Conservation (phyloP, 352 stramenopile species). For the Phytophthora niederhauseri region DNA sequence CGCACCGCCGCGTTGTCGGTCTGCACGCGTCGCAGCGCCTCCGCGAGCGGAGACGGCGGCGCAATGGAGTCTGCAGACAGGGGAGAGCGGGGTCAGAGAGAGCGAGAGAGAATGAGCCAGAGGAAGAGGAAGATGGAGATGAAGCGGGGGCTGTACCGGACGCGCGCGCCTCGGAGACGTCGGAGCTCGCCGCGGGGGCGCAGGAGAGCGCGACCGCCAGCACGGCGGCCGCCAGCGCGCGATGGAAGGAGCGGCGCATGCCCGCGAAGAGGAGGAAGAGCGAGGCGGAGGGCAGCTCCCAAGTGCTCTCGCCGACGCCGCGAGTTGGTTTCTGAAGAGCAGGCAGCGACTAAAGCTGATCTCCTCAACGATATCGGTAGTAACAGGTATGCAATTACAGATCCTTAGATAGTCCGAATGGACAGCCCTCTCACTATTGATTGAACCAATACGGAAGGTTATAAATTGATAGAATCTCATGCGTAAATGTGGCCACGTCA, state of each 20-base stretch:
- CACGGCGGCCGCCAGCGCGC: conserved; percentile 16
- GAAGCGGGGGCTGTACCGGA: conserved; percentile 18
- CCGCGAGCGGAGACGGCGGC: conserved; percentile 31
- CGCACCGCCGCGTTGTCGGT: conserved; percentile 38
- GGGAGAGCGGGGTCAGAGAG: conserved; percentile 6
- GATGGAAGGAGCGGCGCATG: conserved; percentile 30
- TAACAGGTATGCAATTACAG: not conserved
- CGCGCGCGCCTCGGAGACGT: conserved; percentile 31
- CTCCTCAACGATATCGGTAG: conserved; percentile 11
- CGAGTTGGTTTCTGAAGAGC: conserved; percentile 31
- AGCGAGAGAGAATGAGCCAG: not conserved
- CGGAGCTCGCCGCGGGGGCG: conserved; percentile 13
- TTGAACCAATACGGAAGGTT: not conserved
- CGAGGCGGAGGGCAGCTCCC: not conserved
- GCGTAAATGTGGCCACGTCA: conserved; percentile 15
- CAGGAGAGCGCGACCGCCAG: conserved; percentile 14
- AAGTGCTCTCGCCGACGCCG: not conserved
- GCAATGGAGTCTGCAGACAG: conserved; percentile 26
- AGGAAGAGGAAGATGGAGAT: not conserved
- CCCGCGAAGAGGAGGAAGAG: conserved; percentile 3
- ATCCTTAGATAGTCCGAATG: not conserved
- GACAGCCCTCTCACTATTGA: not conserved
- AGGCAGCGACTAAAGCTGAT: not conserved
- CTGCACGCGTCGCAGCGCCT: conserved; percentile 30
- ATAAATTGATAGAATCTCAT: not conserved